Base-by-base conservation (phyloP, 257 asterid genomes). In the Solanum tarijense region DNA sequence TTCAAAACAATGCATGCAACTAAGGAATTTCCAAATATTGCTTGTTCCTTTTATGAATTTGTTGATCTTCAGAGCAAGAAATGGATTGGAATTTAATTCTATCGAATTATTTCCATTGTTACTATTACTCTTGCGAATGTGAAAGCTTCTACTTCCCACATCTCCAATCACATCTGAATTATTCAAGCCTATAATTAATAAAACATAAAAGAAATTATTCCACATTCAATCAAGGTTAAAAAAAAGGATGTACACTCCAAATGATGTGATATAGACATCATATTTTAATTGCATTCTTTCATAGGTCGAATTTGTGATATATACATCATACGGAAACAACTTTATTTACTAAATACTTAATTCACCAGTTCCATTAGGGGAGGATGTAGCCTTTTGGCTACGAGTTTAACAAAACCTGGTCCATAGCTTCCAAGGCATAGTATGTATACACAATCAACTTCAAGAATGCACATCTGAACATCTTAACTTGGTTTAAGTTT, bases 121-220 rank as follows among this genome's bases (percentile, higher is more conserved):
- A 46, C 71, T 86, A 81, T 83, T 81, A 83, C 82, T 88, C 89
- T 85, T 93, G 65, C 94, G 90, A 31, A 95, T 98, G 83, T 93
- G 91, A 88, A 94, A 94, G 90, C 90, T 92, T 88, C 98, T 90
- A 90, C 94, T 89, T 10, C 96, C 95, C n/a, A 89, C 90, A 82
- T 94, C 93, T 27, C 95, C 98, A n/a, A 95, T 94, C 86, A 91
- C 69, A 55, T 94, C 96, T 5, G 95, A 91, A 83, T 90, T 95
- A 69, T 90, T 90, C 93, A 94, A 89, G 86, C 98, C 98, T 95
- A 69, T 74, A 74, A 23, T 75, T 3, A 38, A 36, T 1, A 38
- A 36, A 72, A 32, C 41, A 72, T 72, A 11, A 25, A 7, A 66
- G 55, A 66, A 66, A 66, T 66, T 25, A 66, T 65, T 2, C 2